Base-by-base conservation (phyloP, 352 stramenopile species). In the Aphanomyces cochlioides region DNA sequence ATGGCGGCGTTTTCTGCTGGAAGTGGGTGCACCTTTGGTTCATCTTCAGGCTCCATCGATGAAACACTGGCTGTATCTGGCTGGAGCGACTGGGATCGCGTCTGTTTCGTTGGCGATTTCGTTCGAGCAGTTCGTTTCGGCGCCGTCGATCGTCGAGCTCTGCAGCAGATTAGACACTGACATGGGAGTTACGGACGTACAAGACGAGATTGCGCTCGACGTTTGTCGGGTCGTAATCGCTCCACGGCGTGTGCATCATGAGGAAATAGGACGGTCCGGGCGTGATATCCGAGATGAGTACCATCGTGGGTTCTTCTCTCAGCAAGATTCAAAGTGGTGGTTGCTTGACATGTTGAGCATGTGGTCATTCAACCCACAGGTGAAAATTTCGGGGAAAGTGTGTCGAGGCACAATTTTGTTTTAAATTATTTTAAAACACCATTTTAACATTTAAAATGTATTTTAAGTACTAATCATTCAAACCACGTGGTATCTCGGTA, bases 181-280 rank as follows among this genome's bases (percentile, higher is more conserved):
- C 7, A 10, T 45, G 17, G 21, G 54, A 6, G 13, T 17, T 7
- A n/a, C 54, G 21, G 15, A 61, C 54, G 28, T 61, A 61, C 54
- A 61, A n/a, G 54, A 10, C 7, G 28, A 40, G n/a, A 17, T 61
- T 19, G 7, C 54, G 13, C 6, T 61, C 54, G 34, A 61, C 54
- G 54, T 5, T 45, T n/a, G 34, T 61, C 12, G 54, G 54, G n/a
- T 61, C 54, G 3, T 40, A 61, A 37, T 61, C 54, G 34, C 21
- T 61, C 54, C 54, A 61, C 13, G 54, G 54, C 17, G 19, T 61
- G 7, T 61, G 54, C 54, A 61, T 61, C 54, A 61, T 61, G 54
- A 61, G 54, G n/a, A 61, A 61, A 37, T 61, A 61, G 13, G 54
- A 37, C 13, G 54, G 54, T 19, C 54, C 54, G 19, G 54, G 54